Base-by-base conservation (phyloP, 345 rosid genomes). In the Citrus cavaleriei region DNA sequence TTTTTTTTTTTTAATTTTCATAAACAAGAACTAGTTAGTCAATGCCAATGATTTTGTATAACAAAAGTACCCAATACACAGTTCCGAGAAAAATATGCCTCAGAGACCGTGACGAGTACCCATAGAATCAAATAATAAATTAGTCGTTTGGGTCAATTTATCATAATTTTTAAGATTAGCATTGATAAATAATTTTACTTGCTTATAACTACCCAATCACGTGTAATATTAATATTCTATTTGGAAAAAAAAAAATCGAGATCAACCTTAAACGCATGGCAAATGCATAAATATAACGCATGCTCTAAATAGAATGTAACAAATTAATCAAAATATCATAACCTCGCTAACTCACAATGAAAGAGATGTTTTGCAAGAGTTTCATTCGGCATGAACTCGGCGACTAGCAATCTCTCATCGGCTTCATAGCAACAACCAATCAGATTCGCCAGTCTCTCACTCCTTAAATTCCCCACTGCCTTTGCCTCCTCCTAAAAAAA, bases 311-410 rank as follows among this genome's bases (percentile, higher is more conserved):
- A 65, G 1, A 14, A 4, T 18, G 21, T 2, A 24, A 40, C 32
- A 68, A 68, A 42, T 42, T 34, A 61, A 22, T 24, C 14, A 64
- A 7, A 18, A 21, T 13, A 46, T 46, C 51, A 24, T 54, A 54
- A 54, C 0, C 22, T 8, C 51, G 60, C 35, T 28, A 79, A 46
- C 93, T 85, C 79, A 92, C 99, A 96, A 80, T 96, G 99, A 64
- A 96, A 95, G 60, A 95, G 96, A 89, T 93, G 99, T 84, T 91
- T 95, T 7, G 98, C 95, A 72, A 95, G 95, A 1, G 99, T 95
- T 76, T 95, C 97, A 42, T 91, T 83, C 37, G 98, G 93, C 99
- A 93, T 92, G 75, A 95, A 95, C 92, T 95, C 98, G 2, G 99
- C 89, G 14, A 93, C 95, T 18, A 95, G 90, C 86, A 95, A 78